phyloP scores from a whole-genome alignment of 306 rosid species.

The Citrullus amarus region DNA sequence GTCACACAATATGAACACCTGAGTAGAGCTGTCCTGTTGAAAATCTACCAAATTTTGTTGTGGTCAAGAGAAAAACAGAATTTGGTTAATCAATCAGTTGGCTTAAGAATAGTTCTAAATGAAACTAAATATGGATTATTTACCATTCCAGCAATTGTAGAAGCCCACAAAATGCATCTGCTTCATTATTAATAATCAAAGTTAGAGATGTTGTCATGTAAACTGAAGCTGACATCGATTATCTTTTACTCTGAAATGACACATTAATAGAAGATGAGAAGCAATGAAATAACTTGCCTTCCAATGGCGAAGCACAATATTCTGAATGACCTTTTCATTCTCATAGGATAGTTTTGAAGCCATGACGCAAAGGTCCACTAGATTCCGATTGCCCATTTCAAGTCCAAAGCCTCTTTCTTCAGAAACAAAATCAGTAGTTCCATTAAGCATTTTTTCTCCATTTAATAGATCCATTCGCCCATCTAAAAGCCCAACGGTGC shows the following conservation, averaged over 20 bases:
- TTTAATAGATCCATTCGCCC: constrained; percentile 33
- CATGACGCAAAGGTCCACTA: constrained; percentile 65
- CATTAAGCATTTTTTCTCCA: constrained; percentile 15
- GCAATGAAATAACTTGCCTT: constrained; percentile 32
- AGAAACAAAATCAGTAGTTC: constrained; percentile 10
- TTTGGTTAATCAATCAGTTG: not conserved
- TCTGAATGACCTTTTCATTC: constrained; percentile 36
- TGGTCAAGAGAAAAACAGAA: not conserved
- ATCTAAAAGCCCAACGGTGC: constrained; percentile 56
- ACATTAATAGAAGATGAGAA: not conserved
- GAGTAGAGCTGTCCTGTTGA: constrained; percentile 37
- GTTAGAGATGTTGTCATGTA: not conserved
- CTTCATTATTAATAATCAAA: not conserved
- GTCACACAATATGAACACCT: constrained; percentile 56
- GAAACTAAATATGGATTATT: not conserved
- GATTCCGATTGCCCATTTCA: constrained; percentile 29
- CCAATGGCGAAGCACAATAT: constrained; percentile 40
- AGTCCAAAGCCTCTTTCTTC: constrained; percentile 9
- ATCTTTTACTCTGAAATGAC: not conserved
- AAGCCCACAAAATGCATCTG: constrained; percentile 76
- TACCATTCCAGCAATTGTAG: constrained; percentile 67
- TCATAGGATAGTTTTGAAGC: constrained; percentile 71
- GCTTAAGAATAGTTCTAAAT: not conserved
- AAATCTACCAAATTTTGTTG: constrained; percentile 26
- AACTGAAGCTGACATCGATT: not conserved